These are phyloP conservation scores for Annulohypoxylon maeteangense DNA, from an alignment of 495 filamentous ascomycete species.

Conservation along the genomic window DNA sequence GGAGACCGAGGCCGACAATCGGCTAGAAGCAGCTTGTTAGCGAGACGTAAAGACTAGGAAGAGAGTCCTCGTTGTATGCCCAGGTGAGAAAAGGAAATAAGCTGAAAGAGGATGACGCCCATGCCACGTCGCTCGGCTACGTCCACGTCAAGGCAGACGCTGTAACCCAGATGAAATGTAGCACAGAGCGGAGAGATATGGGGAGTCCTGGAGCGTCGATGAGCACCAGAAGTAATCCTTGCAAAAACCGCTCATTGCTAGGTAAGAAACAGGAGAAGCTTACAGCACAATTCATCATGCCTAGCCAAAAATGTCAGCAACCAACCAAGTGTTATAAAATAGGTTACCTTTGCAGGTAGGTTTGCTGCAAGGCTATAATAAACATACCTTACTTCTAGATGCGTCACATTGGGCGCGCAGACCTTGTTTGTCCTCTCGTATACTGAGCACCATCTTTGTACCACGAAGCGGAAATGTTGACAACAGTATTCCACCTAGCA, in stretches of 20 bases:
- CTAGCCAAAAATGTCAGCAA: constrained; percentile 29
- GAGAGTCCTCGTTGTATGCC: neutral
- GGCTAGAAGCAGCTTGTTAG: constrained; percentile 30
- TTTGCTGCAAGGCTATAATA: constrained; percentile 24
- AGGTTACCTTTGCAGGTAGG: constrained; percentile 19
- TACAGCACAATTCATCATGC: constrained; percentile 49
- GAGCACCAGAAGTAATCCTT: constrained; percentile 25
- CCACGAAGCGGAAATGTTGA: constrained; percentile 49
- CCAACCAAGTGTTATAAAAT: constrained; percentile 16
- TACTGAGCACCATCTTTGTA: constrained; percentile 46
- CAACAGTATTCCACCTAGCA: constrained; percentile 48
- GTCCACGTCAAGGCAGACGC: neutral
- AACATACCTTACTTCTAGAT: constrained; percentile 47
- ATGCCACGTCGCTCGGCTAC: constrained; percentile 3
- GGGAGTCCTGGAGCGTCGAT: constrained; percentile 17
- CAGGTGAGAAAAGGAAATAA: neutral
- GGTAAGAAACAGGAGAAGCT: constrained; percentile 21
- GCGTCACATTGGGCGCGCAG: constrained; percentile 48
- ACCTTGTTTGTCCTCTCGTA: constrained; percentile 48
- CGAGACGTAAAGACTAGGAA: neutral
- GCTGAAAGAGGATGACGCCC: neutral
- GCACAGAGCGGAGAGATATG: neutral
- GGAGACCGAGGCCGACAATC: constrained; percentile 46
- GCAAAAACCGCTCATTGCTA: constrained; percentile 26
- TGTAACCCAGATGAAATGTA: neutral